Percentiles rank a stretch among this genome's conserved stretches.
Conservation (phyloP, 371 early-diverging fungal genomes). For the Sporodiniella umbellata region DNA sequence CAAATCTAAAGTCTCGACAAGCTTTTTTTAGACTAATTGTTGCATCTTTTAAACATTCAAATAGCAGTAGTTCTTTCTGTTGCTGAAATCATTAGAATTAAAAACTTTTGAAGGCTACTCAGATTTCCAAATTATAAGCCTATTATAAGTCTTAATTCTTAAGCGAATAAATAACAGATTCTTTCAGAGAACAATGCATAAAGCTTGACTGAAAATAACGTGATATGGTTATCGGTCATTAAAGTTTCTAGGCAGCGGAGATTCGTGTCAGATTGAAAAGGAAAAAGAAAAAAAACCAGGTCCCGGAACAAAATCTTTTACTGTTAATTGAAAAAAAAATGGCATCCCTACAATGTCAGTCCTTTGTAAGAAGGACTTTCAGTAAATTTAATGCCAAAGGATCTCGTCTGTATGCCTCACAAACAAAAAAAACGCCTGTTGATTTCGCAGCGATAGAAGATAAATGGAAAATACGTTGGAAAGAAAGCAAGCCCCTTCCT, state of each 20-base stretch:
- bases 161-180: not conserved
- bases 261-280: not conserved
- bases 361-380: not conserved
- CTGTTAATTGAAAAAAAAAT: not conserved
- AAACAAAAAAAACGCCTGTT: conserved; percentile 6
- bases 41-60: no score
- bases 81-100: no score
- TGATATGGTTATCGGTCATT: no score
- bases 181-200: not conserved
- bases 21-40: no score
- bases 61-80: no score
- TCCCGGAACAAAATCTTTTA: not conserved
- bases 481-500: conserved; percentile 8
- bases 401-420: not conserved
- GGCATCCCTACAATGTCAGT: not conserved
- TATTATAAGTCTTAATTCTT: no score
- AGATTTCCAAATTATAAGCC: no score
- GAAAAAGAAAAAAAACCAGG: not conserved
- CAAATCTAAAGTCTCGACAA: no score
- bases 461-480: conserved; percentile 63
- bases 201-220: no score
- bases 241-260: no score
- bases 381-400: not conserved
- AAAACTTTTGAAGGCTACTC: no score
- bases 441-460: conserved; percentile 48